Evolutionary conservation across 331 rosid species (phyloP), one percentile per base, ranked within the genome.

Genomic region (Pyracantha coccinea): DNA sequence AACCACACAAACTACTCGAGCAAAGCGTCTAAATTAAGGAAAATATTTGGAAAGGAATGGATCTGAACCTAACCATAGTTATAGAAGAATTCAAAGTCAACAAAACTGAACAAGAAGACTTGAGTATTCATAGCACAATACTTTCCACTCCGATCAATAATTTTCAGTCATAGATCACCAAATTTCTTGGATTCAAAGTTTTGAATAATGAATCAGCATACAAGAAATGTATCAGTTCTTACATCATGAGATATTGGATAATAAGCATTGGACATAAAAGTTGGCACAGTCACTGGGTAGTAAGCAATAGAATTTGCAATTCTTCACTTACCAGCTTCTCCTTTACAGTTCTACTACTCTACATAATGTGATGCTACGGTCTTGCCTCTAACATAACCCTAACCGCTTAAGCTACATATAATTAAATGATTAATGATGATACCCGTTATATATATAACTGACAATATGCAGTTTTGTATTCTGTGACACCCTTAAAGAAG

Each of bases 391-490:
- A 27, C n/a, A 63, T 69, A 32, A 57, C 59, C 33, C 63, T 41
- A 63, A 57, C 38, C 33, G 65, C 31, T 71, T 69, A 78, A 82
- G 35, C 67, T 69, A 69, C 52, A 68, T 31, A 21, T 31, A 20
- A 55, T 66, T 20, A 17, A 1, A 32, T 33, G 31, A 35, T 13
- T 19, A 12, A 20, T 28, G 25, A 33, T 17, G 38, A 29, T 68
- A 4, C 35, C 31, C 33, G 68, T 60, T 35, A 41, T 20, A 55
- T 2, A 29, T 29, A 59, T 23, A 29, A 38, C 12, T 33, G 31
- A 73, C 2, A 69, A 35, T 66, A 83, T 35, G 25, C 28, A 21
- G 32, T 54, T 68, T 68, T 25, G 2, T 58, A 76, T 31, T 62
- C 58, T 69, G 38, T 19, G 61, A 65, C 47, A n/a, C 31, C 68